Base-by-base conservation (phyloP, 2,329 filamentous ascomycete species). In the Chaetomium sp. region DNA sequence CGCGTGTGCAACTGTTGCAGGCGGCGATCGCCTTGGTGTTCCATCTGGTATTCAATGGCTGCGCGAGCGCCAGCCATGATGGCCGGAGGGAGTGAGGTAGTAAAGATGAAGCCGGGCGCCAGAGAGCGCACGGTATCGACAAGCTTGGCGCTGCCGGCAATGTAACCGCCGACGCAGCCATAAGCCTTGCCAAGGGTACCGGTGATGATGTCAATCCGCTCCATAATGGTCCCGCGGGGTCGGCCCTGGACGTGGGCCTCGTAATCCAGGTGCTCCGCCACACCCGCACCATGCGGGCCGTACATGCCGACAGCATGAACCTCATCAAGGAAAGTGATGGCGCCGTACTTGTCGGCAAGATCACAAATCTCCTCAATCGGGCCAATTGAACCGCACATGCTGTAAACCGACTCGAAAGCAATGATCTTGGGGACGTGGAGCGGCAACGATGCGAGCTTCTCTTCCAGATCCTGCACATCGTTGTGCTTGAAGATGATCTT, bases 401-500 rank as follows among this genome's bases (percentile, higher is more conserved):
- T 96, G 76, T 99, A 99, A 3, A 99, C 94, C 35, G 91, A 96
- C 75, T 99, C 94, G 62, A 97, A 99, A 2, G 94, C 94, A 62
- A 99, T 99, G 63, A 99, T 96, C 78, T 99, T 99, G 56, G 94
- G 94, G 38, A 89, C 82, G 58, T 94, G 81, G 1, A 88, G 75
- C 0, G 92, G 91, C 43, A 99, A 80, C 10, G 91, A 88, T 2
- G 91, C 91, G 62, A 99, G 79, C 74, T 99, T 97, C 50, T 84
- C 84, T 76, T 99, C 94, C 12, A 99, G 78, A 66, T 99, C 94
- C 43, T 80, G 84, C n/a, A 97, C 74, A 67, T 99, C 91, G 67
- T 99, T 99, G 76, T 99, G 94, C 76, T 95, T 95, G 82, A 97
- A 99, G 33, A 99, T 92, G 72, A 97, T 82, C 79, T 99, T 99